Percentiles rank a stretch among this genome's conserved stretches.
Conservation (phyloP, 306 rosid genomes). For the Mimosa bimucronata region DNA sequence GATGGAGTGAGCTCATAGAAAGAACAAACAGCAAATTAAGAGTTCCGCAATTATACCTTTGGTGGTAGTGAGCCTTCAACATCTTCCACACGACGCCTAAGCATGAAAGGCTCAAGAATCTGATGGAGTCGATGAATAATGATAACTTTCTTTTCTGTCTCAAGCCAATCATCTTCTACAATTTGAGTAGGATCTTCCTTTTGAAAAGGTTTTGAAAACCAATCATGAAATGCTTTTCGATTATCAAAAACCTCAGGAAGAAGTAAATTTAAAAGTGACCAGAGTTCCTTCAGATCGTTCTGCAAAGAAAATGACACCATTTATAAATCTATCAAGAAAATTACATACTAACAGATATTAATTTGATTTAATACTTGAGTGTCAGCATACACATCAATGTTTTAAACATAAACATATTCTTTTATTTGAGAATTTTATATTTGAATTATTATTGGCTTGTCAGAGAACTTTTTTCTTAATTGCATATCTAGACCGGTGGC, state of each 20-base stretch:
- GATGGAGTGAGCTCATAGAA: conserved; percentile 34
- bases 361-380: conserved; percentile 28
- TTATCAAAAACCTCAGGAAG: conserved; percentile 99
- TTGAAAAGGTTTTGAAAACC: conserved; percentile 99
- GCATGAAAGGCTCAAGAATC: conserved; percentile 99
- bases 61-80: conserved; percentile 98
- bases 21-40: conserved; percentile 21
- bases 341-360: conserved; percentile 11
- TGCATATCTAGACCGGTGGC: not conserved
- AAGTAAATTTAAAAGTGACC: conserved; percentile 97
- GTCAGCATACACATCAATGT: conserved; percentile 8
- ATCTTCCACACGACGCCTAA: conserved; percentile 97
- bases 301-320: conserved; percentile 49
- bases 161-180: conserved; percentile 98
- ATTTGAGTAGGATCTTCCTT: conserved; percentile 77
- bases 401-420: conserved; percentile 2
- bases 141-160: conserved; percentile 96
- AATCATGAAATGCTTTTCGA: conserved; percentile 95
- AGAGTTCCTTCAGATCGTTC: conserved; percentile 98
- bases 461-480: conserved; percentile 17
- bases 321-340: conserved; percentile 35
- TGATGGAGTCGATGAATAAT: conserved; percentile 98
- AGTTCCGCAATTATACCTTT: conserved; percentile 61
- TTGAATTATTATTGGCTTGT: conserved; percentile 12
- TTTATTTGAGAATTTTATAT: not conserved